phyloP scores from a whole-genome alignment of 2,329 filamentous ascomycete species.

The Fusarium newnesense region DNA sequence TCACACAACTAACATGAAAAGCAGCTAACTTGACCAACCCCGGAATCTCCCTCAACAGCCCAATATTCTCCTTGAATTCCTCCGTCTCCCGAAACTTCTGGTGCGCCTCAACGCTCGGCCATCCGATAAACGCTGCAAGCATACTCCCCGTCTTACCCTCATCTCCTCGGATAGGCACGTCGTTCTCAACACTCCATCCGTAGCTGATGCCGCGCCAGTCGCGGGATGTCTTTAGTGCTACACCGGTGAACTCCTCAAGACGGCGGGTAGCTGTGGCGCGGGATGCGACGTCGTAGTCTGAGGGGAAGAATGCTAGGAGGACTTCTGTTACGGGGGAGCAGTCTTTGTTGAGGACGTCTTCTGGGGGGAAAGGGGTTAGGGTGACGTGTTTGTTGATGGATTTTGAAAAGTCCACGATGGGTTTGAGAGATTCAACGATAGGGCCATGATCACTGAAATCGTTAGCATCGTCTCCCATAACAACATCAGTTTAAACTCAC shows the following conservation, averaged over 20 bases:
- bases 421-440: conserved; percentile 32
- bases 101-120: conserved; percentile 53
- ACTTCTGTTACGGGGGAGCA: conserved; percentile 38
- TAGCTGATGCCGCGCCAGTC: conserved; percentile 42
- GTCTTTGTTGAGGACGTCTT: conserved; percentile 35
- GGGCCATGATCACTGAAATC: neutral
- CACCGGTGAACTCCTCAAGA: conserved; percentile 26
- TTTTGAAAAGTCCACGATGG: conserved; percentile 27
- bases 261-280: conserved; percentile 32
- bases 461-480: neutral
- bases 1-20: conserved; percentile 39
- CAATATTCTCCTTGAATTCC: conserved; percentile 49
- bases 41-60: conserved; percentile 37
- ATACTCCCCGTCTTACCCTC: conserved; percentile 41
- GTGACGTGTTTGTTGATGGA: conserved; percentile 38
- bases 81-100: conserved; percentile 49
- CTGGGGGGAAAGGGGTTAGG: conserved; percentile 33
- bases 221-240: conserved; percentile 28
- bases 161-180: conserved; percentile 46
- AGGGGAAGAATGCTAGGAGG: conserved; percentile 35
- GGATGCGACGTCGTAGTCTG: conserved; percentile 31
- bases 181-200: conserved; percentile 48
- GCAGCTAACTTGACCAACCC: conserved; percentile 33
- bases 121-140: conserved; percentile 48
- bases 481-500: neutral